A percentile compares a stretch with the other conserved stretches of the same genome.
phyloP scores from a whole-genome alignment of 441 rosid genomes.

The Pelargonium exstipulatum region DNA sequence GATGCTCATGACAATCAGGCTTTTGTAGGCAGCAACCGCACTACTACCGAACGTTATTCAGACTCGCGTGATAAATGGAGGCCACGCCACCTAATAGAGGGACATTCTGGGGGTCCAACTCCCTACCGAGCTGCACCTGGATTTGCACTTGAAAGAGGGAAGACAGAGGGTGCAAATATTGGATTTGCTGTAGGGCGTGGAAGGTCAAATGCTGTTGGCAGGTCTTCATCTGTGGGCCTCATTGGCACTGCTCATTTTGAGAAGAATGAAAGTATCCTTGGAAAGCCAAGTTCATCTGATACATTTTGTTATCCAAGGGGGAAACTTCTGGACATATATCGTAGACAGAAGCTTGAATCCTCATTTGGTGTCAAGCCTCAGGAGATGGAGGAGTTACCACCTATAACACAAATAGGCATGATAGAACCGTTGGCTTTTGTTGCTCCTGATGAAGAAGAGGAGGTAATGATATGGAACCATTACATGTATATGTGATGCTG shows the following conservation, averaged over 20 bases:
- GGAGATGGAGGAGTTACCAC: constrained; percentile 52
- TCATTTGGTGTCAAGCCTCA: constrained; percentile 39
- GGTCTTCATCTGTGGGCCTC: constrained; percentile 30
- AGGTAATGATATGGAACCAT: constrained; percentile 34
- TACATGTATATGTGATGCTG: not conserved
- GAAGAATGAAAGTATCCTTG: constrained; percentile 13
- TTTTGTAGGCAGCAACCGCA: constrained; percentile 35
- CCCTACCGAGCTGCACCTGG: constrained; percentile 82
- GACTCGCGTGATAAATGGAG: constrained; percentile 98
- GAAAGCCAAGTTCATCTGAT: constrained; percentile 32
- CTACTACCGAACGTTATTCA: constrained; percentile 56
- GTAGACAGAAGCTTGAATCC: constrained; percentile 45
- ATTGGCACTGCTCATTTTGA: constrained; percentile 28
- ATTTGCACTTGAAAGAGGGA: constrained; percentile 69
- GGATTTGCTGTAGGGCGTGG: constrained; percentile 86
- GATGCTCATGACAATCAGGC: constrained; percentile 52
- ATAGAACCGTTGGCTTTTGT: constrained; percentile 72
- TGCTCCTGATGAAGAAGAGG: constrained; percentile 63
- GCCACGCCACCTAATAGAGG: constrained; percentile 69
- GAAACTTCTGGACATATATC: constrained; percentile 85
- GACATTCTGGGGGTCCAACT: constrained; percentile 37
- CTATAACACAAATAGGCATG: constrained; percentile 35
- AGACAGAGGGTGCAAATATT: constrained; percentile 44
- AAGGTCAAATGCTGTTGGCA: constrained; percentile 42
- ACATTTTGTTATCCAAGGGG: constrained; percentile 68